phyloP scores from a whole-genome alignment of 1,139 yeast genomes.

The Pichia sp. region DNA sequence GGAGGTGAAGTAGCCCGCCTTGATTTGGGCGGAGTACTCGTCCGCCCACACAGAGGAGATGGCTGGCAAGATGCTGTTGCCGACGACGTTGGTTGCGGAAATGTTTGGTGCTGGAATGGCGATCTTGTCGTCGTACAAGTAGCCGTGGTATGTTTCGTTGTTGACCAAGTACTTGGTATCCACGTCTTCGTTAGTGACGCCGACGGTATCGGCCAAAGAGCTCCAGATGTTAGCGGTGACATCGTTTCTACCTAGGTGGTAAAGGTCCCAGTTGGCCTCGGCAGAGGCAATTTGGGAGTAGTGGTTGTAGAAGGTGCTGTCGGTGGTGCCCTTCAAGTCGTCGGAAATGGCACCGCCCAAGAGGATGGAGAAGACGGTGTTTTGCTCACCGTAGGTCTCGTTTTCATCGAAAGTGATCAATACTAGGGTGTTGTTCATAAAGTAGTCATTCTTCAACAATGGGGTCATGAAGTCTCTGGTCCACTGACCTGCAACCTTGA shows the following conservation, averaged over 20 bases:
- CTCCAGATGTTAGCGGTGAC: constrained; percentile 44
- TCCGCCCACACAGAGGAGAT: constrained; percentile 46
- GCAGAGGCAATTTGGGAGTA: constrained; percentile 44
- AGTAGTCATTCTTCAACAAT: constrained; percentile 38
- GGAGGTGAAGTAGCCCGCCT: constrained; percentile 20
- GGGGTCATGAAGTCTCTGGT: constrained; percentile 40
- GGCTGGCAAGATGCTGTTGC: constrained; percentile 33
- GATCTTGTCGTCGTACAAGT: constrained; percentile 33
- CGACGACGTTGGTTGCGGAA: constrained; percentile 44
- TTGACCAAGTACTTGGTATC: constrained; percentile 37
- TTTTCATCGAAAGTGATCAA: constrained; percentile 46
- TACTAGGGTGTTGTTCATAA: constrained; percentile 41
- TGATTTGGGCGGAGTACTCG: constrained; percentile 42
- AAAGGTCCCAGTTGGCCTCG: constrained; percentile 45
- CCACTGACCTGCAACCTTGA: constrained; percentile 43
- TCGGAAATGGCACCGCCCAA: constrained; percentile 44
- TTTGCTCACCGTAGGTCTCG: constrained; percentile 38
- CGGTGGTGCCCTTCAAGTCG: constrained; percentile 37
- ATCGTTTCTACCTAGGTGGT: constrained; percentile 45
- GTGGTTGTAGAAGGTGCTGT: constrained; percentile 45
- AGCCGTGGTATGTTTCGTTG: constrained; percentile 41
- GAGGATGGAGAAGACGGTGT: constrained; percentile 42
- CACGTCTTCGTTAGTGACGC: constrained; percentile 34
- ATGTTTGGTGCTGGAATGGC: constrained; percentile 40
- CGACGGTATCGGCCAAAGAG: constrained; percentile 34